Percentiles rank a stretch among this genome's conserved stretches.
phyloP scores from a whole-genome alignment of 345 rosid genomes.

The Trapa incisa region DNA sequence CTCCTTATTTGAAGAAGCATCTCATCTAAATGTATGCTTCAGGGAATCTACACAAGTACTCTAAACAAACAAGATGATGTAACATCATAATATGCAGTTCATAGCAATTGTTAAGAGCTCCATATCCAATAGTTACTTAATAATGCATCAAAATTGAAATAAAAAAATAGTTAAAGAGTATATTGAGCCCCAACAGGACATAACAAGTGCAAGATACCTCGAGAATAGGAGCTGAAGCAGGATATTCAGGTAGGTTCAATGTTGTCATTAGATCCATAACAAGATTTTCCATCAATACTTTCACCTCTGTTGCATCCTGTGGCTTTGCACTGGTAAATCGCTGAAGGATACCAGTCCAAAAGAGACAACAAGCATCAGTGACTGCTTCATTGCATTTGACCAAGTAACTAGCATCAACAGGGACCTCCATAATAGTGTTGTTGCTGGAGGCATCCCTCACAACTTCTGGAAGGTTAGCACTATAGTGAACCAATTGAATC shows the following conservation, averaged over 20 bases:
- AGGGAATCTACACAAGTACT: background rate
- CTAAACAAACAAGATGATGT: background rate
- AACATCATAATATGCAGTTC: background rate
- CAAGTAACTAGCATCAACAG: conserved; percentile 58
- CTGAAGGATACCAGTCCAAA: conserved; percentile 96
- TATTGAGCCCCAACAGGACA: background rate
- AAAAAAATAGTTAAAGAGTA: background rate
- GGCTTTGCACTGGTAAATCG: conserved; percentile 68
- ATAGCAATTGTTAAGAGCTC: background rate
- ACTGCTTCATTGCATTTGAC: conserved; percentile 69
- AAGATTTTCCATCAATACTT: conserved; percentile 83
- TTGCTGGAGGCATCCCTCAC: conserved; percentile 49
- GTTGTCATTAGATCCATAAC: conserved; percentile 82
- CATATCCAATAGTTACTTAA: background rate
- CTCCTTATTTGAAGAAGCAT: background rate
- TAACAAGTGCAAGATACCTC: conserved; percentile 41
- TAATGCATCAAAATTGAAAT: background rate
- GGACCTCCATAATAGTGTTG: conserved; percentile 42
- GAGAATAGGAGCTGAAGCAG: conserved; percentile 80
- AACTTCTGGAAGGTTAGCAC: conserved; percentile 82
- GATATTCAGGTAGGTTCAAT: conserved; percentile 89
- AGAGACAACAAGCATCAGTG: conserved; percentile 86
- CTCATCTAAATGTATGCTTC: background rate
- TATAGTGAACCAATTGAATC: conserved; percentile 85
- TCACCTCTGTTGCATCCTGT: conserved; percentile 92